Evolutionary conservation across 116 monocot genomes (phyloP), one percentile per base, ranked within the genome.

Genomic region (Dioscorea cayenensis): DNA sequence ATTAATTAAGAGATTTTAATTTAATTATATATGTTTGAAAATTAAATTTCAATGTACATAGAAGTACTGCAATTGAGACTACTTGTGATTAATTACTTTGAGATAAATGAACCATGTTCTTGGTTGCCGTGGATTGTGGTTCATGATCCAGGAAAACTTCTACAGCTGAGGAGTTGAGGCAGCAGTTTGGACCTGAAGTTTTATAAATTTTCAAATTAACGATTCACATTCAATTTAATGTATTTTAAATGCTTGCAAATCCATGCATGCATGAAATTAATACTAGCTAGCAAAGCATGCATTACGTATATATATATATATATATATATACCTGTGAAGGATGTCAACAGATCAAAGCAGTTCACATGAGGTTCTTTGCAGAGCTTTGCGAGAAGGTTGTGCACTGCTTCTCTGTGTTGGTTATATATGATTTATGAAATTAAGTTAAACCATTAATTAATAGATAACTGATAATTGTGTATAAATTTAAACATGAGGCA

Each of bases 121-220:
- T 95, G 6, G 89, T 95, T 20, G 95, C 80, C 0, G 95, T 89
- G 20, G 88, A 71, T 64, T 95, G 95, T 1, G 83, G 95, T 27
- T 86, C 89, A 22, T 95, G 77, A 16, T 83, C 69, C 43, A 86
- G 61, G 73, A 84, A 86, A 8, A 73, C 18, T 6, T 84, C 68
- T 3, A 84, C 73, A 6, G 95, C 51, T 4, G 91, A 86, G 9
- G 80, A 61, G 51, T 89, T 91, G 8, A 95, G 89, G 66, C 95
- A 95, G 71, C 91, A 95, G 50, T 95, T 95, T 2, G 10, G 9
- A 11, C 66, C 66, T 66, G 66, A 19, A 29, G 7, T 65, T 65
- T 35, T 23, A n/a, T n/a, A n/a, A 28, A 65, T 32, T 32, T 32
- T 59, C 17, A 6, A 18, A 64, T 22, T 12, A 64, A 32, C 2